A percentile compares a stretch with the other conserved stretches of the same genome.
Conservation (phyloP, 768 basidiomycete species). For the Termitomyces sp. region DNA sequence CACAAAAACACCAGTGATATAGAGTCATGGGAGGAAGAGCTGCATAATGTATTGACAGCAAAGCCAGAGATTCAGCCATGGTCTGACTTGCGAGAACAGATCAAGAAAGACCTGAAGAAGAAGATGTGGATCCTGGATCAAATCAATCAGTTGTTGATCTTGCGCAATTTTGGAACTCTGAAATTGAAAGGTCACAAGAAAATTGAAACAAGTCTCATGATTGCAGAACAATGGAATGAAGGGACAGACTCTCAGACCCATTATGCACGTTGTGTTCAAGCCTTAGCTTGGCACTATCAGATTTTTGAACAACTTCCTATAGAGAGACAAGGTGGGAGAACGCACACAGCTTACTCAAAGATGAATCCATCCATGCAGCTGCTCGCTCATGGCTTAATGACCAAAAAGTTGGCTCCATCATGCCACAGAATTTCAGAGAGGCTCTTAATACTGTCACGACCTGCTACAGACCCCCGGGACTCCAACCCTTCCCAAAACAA, state of each 20-base stretch:
- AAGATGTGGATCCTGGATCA: background rate
- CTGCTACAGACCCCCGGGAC: too few relatives aligned
- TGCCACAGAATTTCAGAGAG: too few relatives aligned
- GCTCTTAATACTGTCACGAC: too few relatives aligned
- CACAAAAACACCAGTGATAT: background rate
- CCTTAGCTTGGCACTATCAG: background rate
- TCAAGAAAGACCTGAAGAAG: too few relatives aligned
- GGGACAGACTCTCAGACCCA: background rate
- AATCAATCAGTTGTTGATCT: background rate
- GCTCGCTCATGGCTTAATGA: too few relatives aligned
- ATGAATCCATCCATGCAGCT: too few relatives aligned
- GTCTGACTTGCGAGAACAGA: too few relatives aligned
- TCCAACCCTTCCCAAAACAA: too few relatives aligned
- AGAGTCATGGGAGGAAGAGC: background rate
- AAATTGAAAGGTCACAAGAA: background rate
- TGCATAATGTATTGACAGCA: background rate
- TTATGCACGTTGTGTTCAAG: background rate
- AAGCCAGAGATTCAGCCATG: background rate
- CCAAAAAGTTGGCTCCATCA: too few relatives aligned
- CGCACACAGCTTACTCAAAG: too few relatives aligned
- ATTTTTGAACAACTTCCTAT: background rate
- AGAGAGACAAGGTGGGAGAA: background rate
- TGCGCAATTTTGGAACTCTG: background rate
- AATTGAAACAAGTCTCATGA: background rate
- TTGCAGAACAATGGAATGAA: background rate